Percentiles rank a stretch among this genome's conserved stretches.
These are phyloP conservation scores for Neonectria sp. DNA, from an alignment of 2,329 filamentous ascomycete genomes.

Conservation along the genomic window DNA sequence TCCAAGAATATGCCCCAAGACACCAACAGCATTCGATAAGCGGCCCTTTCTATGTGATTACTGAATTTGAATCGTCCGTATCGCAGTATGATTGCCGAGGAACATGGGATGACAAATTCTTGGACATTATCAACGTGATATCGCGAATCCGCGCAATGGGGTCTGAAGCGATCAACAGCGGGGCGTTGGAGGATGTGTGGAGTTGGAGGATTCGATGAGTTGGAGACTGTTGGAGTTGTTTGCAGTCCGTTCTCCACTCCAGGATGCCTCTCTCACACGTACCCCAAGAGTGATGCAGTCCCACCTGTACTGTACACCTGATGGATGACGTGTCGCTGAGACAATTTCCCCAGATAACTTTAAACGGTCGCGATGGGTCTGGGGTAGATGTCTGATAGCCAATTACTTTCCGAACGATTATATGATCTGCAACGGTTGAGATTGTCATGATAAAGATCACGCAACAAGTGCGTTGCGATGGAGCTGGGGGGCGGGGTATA, in stretches of 20 bases:
- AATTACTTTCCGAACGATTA: background rate
- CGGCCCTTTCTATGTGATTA: background rate
- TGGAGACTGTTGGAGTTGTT: constrained; percentile 7
- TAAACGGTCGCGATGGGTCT: background rate
- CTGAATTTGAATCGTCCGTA: background rate
- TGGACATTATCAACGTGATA: background rate
- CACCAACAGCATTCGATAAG: constrained; percentile 1
- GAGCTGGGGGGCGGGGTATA: too few species aligned
- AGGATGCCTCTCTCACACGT: background rate
- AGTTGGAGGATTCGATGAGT: background rate
- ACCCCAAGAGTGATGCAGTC: background rate
- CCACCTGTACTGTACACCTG: background rate
- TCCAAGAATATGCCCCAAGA: background rate
- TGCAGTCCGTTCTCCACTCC: background rate
- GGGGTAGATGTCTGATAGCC: background rate
- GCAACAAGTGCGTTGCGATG: background rate
- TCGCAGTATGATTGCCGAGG: background rate
- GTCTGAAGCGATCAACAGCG: background rate
- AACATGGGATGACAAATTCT: background rate
- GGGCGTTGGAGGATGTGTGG: background rate
- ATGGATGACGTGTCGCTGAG: background rate
- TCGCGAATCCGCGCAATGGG: background rate
- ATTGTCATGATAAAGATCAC: background rate
- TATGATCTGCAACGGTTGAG: background rate
- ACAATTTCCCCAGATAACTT: constrained; percentile 4